Base-by-base conservation (phyloP, 257 asterid species). In the Nicotiana paniculata region DNA sequence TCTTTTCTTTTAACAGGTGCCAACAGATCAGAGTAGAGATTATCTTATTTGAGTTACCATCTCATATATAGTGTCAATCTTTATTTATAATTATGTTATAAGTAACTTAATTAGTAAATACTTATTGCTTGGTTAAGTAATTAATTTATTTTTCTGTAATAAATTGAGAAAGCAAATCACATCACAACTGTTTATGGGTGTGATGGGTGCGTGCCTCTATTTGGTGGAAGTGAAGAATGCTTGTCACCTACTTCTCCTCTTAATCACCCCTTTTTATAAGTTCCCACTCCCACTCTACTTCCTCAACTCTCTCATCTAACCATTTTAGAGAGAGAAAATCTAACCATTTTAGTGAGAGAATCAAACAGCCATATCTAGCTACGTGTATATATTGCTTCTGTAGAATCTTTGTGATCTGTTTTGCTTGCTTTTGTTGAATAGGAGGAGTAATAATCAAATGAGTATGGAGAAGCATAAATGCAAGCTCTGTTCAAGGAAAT, bases 181-280 rank as follows among this genome's bases (percentile, higher is more conserved):
- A 48, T 37, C 75, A 55, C 63, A 75, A 51, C 26, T 75, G 59
- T 75, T 75, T 26, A 26, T 74, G 61, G 58, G 77, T 70, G 17
- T 53, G 58, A 53, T 53, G 16, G 64, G 83, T 46, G 82, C 69
- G 89, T 81, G 83, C 30, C 82, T 77, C 77, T 86, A 12, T 53
- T 53, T 53, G 78, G 57, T 88, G 85, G 82, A 75, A 74, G 81
- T 82, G 89, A 86, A 75, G 88, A 87, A 88, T 88, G 90, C 90
- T 88, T 86, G 92, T 91, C 84, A 88, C 90, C 93, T 88, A 89
- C 79, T 75, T 75, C 93, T 89, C 89, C 86, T 88, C 87, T 84
- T 86, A 39, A 51, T 53, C 77, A 17, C 39, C 65, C 54, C 16
- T 72, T 51, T 74, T 75, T 75, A 75, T 75, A 75, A 81, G 85